Evolutionary conservation across 306 rosid species (phyloP).

Genomic region (Prosopis cineraria): DNA sequence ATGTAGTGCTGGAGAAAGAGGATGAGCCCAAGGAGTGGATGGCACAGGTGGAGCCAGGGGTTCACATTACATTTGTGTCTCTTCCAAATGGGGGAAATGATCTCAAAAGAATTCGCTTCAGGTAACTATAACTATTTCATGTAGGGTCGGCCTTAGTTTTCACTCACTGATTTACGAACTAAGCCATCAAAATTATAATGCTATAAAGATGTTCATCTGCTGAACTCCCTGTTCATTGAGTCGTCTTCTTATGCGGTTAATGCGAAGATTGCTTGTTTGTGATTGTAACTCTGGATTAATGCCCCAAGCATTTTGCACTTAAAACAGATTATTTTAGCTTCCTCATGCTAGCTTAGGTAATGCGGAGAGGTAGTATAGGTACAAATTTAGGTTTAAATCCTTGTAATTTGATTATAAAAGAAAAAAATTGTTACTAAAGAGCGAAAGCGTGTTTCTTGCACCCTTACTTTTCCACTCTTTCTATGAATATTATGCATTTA

Average conservation of each 20-base stretch:
- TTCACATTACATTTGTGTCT: slow-evolving; percentile 81
- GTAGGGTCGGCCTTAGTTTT: neutral
- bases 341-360: too few species aligned
- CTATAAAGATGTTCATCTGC: neutral
- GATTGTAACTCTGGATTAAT: neutral
- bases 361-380: too few species aligned
- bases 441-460: too few species aligned
- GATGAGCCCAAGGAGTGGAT: slow-evolving; percentile 94
- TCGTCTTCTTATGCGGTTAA: neutral
- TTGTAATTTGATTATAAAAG: too few species aligned
- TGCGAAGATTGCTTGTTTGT: neutral
- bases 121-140: slow-evolving; percentile 40
- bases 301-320: too few species aligned
- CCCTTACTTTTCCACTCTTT: too few species aligned
- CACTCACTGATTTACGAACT: neutral
- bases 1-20: slow-evolving; percentile 83
- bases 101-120: slow-evolving; percentile 89
- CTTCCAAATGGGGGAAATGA: slow-evolving; percentile 96
- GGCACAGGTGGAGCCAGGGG: slow-evolving; percentile 97
- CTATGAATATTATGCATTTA: too few species aligned
- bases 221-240: neutral
- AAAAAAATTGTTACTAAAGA: too few species aligned
- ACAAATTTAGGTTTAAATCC: too few species aligned
- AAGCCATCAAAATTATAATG: neutral
- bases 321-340: too few species aligned